Conservation (phyloP, 768 basidiomycete species). For the Artomyces pyxidatus region DNA sequence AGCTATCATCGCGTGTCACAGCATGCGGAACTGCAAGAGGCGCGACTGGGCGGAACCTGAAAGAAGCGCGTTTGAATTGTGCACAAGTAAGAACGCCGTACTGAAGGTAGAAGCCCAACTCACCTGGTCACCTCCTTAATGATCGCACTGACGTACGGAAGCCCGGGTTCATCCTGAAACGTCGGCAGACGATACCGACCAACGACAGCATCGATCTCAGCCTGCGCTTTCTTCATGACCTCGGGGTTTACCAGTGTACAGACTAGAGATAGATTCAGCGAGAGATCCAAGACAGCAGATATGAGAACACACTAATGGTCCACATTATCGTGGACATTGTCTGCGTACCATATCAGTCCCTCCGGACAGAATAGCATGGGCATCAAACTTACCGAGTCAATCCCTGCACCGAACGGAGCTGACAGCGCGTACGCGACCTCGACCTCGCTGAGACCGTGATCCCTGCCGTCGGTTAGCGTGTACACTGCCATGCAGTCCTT, state of each 20-base stretch:
- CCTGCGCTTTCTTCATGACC: constrained; percentile 9
- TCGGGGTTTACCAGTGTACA: constrained; percentile 12
- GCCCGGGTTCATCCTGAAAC: constrained; percentile 10
- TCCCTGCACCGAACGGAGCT: constrained; percentile 8
- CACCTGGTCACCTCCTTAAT: constrained; percentile 15
- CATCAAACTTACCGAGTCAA: constrained; percentile 6
- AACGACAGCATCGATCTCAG: constrained; percentile 11
- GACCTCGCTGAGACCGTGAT: constrained; percentile 1
- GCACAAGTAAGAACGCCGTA: not conserved
- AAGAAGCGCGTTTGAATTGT: not conserved
- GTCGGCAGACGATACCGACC: constrained; percentile 12
- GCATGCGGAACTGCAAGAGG: constrained; percentile 7
- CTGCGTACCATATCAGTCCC: not conserved
- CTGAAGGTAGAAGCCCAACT: not conserved
- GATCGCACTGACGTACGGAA: constrained; percentile 10
- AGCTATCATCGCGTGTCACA: not conserved
- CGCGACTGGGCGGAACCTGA: constrained; percentile 5
- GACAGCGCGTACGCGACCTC: constrained; percentile 6
- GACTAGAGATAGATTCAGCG: not conserved
- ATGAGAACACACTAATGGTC: constrained; percentile 1
- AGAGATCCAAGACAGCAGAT: not conserved
- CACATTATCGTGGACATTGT: constrained; percentile 2
- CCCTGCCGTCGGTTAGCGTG: not conserved
- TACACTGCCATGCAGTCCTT: constrained; percentile 7
- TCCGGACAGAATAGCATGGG: not conserved